Evolutionary conservation across 2,329 filamentous ascomycete species (phyloP), one percentile per base, ranked within the genome.

Genomic region (Fusarium incarnatum): DNA sequence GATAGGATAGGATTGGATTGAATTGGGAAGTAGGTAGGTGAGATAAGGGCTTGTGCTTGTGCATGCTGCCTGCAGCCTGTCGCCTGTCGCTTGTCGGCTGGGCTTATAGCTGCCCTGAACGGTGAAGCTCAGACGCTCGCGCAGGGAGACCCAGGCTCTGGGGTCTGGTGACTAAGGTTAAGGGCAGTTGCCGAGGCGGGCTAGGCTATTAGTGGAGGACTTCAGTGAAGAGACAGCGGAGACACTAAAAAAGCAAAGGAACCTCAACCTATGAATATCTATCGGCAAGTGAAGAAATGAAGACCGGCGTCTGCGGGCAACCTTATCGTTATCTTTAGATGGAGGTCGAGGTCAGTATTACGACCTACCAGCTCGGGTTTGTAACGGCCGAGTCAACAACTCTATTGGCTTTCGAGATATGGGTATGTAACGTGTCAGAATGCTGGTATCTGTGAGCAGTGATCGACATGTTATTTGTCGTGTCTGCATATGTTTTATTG

Each of bases 141-240:
- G 49, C 52, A 67, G 67, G 55, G 49, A 62, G 45, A 52, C 37
- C 50, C 30, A 58, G 50, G 41, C 60, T 64, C 63, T 57, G 47
- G 48, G 62, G 70, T 73, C 70, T 59, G 67, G 64, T 73, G 70
- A 73, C 70, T 73, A 71, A 65, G 57, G 62, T 37, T 28, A 71
- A 45, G 49, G 71, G 70, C 65, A 70, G 69, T 53, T 72, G 65
- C 68, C 61, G 65, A 46, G 50, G 32, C 64, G 52, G 52, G 54
- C 61, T 71, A 71, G 57, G 65, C 60, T 68, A 61, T 61, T 61
- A 71, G 68, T 69, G 64, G 68, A 71, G 55, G 68, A 42, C 40
- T 56, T 53, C 30, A 28, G 18, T 55, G 25, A n/a, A 40, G 48
- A 40, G 47, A 20, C 37, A 52, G 44, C 30, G 62, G 45, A 40